These are phyloP conservation scores for Lactarius vividus DNA, from an alignment of 768 basidiomycete species.

Conservation along the genomic window DNA sequence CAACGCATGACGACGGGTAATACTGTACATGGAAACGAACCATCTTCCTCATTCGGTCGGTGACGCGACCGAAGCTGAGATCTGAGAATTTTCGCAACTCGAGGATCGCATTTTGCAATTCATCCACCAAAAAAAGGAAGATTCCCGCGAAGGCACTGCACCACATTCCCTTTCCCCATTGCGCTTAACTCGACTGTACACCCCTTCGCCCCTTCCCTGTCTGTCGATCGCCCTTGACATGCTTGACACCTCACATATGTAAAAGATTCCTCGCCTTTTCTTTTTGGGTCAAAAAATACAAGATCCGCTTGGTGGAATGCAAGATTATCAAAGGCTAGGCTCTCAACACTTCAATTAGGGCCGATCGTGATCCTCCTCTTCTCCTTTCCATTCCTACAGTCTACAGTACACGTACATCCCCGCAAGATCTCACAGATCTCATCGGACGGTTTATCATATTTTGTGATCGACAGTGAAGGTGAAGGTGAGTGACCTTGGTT, in stretches of 20 bases:
- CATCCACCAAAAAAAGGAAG: neutral
- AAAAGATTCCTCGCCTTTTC: neutral
- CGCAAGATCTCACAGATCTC: neutral
- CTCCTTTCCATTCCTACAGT: neutral
- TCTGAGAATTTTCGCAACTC: neutral
- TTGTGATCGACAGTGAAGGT: neutral
- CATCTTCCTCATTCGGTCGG: neutral
- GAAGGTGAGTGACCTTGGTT: neutral
- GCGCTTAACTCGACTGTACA: neutral
- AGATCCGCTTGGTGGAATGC: neutral
- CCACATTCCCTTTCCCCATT: neutral
- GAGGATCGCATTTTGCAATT: neutral
- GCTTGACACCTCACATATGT: neutral
- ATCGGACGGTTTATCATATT: neutral
- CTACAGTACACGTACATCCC: neutral
- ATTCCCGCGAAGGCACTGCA: conserved; percentile 1
- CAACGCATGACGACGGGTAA: neutral
- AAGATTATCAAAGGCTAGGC: neutral
- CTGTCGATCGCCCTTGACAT: neutral
- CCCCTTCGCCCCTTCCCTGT: neutral
- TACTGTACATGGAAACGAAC: neutral
- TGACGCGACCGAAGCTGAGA: neutral
- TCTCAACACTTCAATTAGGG: neutral
- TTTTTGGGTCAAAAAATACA: neutral
- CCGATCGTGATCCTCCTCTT: neutral